Evolutionary conservation across 805 yeast genomes (phyloP).

Genomic region (Clavispora vitiphila): DNA sequence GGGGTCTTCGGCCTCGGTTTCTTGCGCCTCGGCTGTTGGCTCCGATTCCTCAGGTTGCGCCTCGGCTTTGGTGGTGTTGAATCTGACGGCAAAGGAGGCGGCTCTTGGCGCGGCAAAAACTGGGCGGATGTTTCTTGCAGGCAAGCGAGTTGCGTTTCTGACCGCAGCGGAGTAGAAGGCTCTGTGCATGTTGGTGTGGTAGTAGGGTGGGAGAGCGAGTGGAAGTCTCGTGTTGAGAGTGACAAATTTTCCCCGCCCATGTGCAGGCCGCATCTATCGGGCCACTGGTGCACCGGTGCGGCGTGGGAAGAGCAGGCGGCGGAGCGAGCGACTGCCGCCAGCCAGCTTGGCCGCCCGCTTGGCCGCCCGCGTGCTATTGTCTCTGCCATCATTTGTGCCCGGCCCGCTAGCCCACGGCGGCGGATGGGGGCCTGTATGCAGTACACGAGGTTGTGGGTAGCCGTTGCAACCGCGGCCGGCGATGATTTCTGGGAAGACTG

Average conservation of each 20-base stretch:
- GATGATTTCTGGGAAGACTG: no score
- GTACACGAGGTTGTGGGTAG: no score
- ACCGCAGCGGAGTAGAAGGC: constrained; percentile 7
- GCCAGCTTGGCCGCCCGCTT: no score
- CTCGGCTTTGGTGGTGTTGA: constrained; percentile 9
- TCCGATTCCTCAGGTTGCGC: constrained; percentile 2
- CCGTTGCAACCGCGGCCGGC: no score
- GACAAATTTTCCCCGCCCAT: constrained; percentile 6
- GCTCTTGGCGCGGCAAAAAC: constrained; percentile 4
- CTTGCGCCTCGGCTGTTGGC: constrained; percentile 6
- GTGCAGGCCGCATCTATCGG: no score
- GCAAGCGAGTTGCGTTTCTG: constrained; percentile 7
- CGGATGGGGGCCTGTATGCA: no score
- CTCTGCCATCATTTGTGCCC: no score
- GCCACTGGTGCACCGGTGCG: no score
- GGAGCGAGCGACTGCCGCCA: no score
- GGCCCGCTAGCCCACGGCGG: no score
- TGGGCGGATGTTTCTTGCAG: constrained; percentile 8
- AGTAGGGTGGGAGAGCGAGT: background rate
- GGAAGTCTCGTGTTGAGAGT: background rate
- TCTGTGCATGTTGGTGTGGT: constrained; percentile 10
- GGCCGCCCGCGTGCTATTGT: no score
- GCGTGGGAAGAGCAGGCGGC: no score
- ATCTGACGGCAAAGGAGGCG: constrained; percentile 3
- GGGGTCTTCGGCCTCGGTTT: constrained; percentile 16